Conservation (phyloP, 495 filamentous ascomycete species). For the Daldinia caldariorum region DNA sequence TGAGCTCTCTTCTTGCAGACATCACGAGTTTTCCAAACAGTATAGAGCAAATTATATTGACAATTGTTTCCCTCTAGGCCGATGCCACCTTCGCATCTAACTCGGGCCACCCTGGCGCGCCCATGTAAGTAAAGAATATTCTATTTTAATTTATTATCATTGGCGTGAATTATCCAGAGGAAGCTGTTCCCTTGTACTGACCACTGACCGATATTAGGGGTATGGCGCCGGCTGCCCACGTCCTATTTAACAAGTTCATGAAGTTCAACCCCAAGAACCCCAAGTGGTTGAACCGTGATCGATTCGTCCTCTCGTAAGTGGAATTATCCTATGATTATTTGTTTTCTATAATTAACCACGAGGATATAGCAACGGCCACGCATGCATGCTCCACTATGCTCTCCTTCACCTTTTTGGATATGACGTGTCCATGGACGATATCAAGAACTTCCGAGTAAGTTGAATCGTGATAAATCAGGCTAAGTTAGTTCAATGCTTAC, state of each 20-base stretch:
- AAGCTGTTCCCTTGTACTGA: slow-evolving; percentile 39
- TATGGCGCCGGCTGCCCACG: slow-evolving; percentile 96
- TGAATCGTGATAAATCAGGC: neutral
- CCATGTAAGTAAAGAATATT: slow-evolving; percentile 69
- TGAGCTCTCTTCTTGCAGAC: slow-evolving; percentile 13
- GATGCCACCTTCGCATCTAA: slow-evolving; percentile 97
- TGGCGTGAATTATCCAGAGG: slow-evolving; percentile 4
- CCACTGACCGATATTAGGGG: slow-evolving; percentile 61
- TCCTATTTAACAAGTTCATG: slow-evolving; percentile 99
- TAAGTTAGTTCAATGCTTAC: slow-evolving; percentile 14
- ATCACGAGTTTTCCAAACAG: slow-evolving; percentile 13
- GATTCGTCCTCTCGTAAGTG: slow-evolving; percentile 98
- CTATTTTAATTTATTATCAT: too few relatives aligned
- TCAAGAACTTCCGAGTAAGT: slow-evolving; percentile 95
- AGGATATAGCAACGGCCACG: slow-evolving; percentile 85
- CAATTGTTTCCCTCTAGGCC: slow-evolving; percentile 67
- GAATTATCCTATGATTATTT: neutral
- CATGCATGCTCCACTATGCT: slow-evolving; percentile 99
- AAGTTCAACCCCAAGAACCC: slow-evolving; percentile 99
- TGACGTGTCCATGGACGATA: slow-evolving; percentile 81
- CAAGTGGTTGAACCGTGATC: slow-evolving; percentile 94
- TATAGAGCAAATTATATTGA: slow-evolving; percentile 22
- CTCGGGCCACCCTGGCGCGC: slow-evolving; percentile 97
- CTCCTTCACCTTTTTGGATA: slow-evolving; percentile 98
- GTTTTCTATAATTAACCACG: slow-evolving; percentile 12